These are phyloP conservation scores for Huntiella omanensis DNA, from an alignment of 2,329 filamentous ascomycete genomes.

Conservation along the genomic window DNA sequence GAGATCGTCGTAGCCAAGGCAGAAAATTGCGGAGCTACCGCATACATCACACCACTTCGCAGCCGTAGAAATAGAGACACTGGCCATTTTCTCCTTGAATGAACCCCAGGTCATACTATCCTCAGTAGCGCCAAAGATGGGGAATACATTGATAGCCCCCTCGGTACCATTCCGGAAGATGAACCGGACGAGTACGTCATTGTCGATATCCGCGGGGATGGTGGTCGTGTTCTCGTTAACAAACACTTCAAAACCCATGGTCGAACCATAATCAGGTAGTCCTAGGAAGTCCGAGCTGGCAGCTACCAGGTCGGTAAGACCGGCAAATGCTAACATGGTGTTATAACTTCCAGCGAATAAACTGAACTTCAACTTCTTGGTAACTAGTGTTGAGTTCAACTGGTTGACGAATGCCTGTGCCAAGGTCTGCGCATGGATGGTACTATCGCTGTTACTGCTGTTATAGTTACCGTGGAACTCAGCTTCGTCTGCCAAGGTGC, in stretches of 20 bases:
- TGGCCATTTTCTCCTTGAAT: slow-evolving; percentile 16
- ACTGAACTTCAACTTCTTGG: slow-evolving; percentile 18
- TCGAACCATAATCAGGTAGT: slow-evolving; percentile 20
- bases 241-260: slow-evolving; percentile 20
- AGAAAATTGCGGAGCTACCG: slow-evolving; percentile 16
- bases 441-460: slow-evolving; percentile 15
- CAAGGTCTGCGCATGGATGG: slow-evolving; percentile 18
- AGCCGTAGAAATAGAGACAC: slow-evolving; percentile 16
- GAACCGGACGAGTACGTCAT: slow-evolving; percentile 18
- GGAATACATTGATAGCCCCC: slow-evolving; percentile 16
- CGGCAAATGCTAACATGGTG: slow-evolving; percentile 21
- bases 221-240: slow-evolving; percentile 12
- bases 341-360: slow-evolving; percentile 20
- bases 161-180: slow-evolving; percentile 20
- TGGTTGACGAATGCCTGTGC: slow-evolving; percentile 17
- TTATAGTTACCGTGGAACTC: slow-evolving; percentile 19
- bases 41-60: slow-evolving; percentile 18
- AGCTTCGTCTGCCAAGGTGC: slow-evolving; percentile 18
- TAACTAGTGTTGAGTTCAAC: slow-evolving; percentile 17
- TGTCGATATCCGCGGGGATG: slow-evolving; percentile 15
- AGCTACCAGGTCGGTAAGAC: slow-evolving; percentile 15
- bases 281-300: slow-evolving; percentile 17
- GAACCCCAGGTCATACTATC: slow-evolving; percentile 16
- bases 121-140: slow-evolving; percentile 17
- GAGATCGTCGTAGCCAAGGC: slow-evolving; percentile 16